Conservation (phyloP, 345 rosid species). For the Acer campestre region DNA sequence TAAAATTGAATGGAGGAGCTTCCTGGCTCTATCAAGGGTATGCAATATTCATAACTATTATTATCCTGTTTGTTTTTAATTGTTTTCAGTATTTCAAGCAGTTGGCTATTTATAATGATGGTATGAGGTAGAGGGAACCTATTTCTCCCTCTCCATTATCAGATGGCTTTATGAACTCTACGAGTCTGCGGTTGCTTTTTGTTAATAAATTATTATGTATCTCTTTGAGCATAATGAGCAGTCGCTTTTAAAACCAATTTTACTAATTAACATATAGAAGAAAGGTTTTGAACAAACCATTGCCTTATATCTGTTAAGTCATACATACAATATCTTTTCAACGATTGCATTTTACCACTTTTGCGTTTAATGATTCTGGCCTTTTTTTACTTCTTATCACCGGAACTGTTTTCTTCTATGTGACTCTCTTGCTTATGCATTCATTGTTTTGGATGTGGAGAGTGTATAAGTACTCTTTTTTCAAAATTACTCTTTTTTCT, state of each 20-base stretch:
- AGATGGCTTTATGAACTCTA: background rate
- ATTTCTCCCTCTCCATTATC: background rate
- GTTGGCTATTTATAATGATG: background rate
- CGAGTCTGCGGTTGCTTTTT: too few species aligned
- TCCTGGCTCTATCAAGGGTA: slow-evolving; percentile 99
- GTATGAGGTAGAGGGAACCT: background rate
- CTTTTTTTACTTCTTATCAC: background rate
- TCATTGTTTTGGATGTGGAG: background rate
- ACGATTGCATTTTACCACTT: background rate
- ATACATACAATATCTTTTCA: background rate
- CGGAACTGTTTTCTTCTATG: background rate
- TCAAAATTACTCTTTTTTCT: background rate
- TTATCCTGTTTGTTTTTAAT: background rate
- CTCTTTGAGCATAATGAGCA: background rate
- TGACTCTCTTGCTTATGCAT: background rate
- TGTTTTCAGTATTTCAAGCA: background rate
- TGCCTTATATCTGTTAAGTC: background rate
- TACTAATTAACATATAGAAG: background rate
- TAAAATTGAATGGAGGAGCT: slow-evolving; percentile 87
- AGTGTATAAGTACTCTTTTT: background rate
- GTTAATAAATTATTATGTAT: background rate
- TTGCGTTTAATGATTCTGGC: background rate
- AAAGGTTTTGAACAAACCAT: background rate
- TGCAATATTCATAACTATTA: slow-evolving; percentile 5
- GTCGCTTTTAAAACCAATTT: background rate